Base-by-base conservation (phyloP, 2,329 filamentous ascomycete genomes). In the Trichophyton mentagrophytes region DNA sequence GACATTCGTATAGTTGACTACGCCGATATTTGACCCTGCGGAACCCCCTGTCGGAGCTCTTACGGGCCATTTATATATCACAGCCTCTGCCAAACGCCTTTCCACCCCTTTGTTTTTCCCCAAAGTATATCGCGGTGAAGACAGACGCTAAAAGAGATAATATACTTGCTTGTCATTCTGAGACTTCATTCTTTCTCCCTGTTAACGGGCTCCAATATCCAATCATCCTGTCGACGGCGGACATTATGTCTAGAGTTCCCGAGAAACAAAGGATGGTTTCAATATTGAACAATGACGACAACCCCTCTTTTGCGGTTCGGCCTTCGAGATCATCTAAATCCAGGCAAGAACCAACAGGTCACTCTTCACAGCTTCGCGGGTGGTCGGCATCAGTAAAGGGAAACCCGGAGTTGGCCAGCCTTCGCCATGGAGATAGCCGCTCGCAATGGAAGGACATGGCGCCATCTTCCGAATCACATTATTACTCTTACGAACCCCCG, bases 221-320 rank as follows among this genome's bases (percentile, higher is more conserved):
- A 25, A 36, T 55, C 51, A 17, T 6, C 27, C 51, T 36, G 27
- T 36, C 27, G 33, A 33, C 51, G 2, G n/a, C 27, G 13, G 51
- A 44, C 11, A 40, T 6, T 20, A 57, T 57, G 55, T 57, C 55
- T 20, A 40, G 55, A 17, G 22, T 11, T 25, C 44, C 57, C 11
- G 57, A 49, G 20, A 59, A 49, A 22, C 40, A 49, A 17, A 46
- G 17, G 46, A 36, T 74, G 64, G 70, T 75, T 62, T 77, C 76
- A 33, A 77, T 77, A 64, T 64, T 77, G 62, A 77, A 77, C 68
- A 76, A 77, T 67, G 75, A 77, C 68, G 74, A 77, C 64, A 73
- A 75, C 61, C 76, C 75, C 51, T 75, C 76, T 27, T 77, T 77
- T 67, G 72, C 73, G 40, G 72, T 77, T 59, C 73, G 73, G 57